Conservation (phyloP, 2,329 filamentous ascomycete genomes). For the Stagonosporopsis tanaceti region DNA sequence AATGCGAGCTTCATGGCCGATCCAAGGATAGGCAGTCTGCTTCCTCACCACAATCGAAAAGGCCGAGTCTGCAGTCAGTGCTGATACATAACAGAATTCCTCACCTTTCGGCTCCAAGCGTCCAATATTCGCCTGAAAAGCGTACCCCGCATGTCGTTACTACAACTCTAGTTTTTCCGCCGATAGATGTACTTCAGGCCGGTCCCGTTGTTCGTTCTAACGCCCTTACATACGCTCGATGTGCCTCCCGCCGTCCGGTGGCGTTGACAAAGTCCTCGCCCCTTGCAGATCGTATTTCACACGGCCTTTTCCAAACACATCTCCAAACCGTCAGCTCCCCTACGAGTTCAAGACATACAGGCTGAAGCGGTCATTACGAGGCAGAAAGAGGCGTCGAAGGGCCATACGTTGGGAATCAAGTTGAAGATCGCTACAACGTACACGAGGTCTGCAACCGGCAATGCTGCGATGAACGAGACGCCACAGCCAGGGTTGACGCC, state of each 20-base stretch:
- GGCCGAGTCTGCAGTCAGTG: no score
- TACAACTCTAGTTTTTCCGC: no score
- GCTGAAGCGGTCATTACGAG: background rate
- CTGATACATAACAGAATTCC: no score
- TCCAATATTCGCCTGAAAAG: no score
- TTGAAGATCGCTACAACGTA: no score
- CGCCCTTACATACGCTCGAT: background rate
- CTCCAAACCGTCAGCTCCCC: background rate
- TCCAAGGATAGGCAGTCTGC: background rate
- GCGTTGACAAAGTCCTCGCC: background rate
- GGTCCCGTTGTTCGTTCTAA: background rate
- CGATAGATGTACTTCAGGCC: background rate
- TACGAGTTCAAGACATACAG: background rate
- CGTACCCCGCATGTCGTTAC: no score
- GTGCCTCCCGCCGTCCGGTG: background rate
- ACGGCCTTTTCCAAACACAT: no score
- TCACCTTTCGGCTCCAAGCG: no score
- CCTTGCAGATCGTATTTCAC: conserved; percentile 1
- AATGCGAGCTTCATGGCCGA: background rate
- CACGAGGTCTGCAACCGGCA: background rate
- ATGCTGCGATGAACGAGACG: background rate
- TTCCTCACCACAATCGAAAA: background rate
- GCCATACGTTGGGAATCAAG: background rate
- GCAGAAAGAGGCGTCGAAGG: background rate
- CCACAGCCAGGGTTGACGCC: conserved; percentile 11